Conservation (phyloP, 75 land plant genomes). For the Cupressus sempervirens region DNA sequence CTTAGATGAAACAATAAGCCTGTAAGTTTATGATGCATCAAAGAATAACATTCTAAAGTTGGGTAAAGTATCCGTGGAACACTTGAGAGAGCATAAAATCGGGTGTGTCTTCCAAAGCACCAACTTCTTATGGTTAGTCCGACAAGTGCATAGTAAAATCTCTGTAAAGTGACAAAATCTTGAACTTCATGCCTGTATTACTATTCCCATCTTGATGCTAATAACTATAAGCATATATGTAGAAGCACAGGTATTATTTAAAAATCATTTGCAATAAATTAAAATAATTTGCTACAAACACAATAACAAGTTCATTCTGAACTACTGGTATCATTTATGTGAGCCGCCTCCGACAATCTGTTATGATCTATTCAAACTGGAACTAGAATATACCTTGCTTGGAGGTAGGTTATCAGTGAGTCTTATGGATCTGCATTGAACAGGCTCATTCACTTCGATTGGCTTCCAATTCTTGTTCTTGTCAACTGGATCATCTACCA, state of each 20-base stretch:
- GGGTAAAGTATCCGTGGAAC: neutral
- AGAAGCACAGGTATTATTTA: neutral
- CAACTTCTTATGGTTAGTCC: neutral
- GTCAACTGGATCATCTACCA: conserved; percentile 52
- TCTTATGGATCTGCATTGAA: conserved; percentile 70
- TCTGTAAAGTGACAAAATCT: neutral
- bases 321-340: neutral
- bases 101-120: neutral
- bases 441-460: conserved; percentile 72
- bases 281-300: no score
- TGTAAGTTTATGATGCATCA: neutral
- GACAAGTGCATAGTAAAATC: neutral
- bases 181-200: neutral
- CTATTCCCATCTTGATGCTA: neutral
- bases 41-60: neutral
- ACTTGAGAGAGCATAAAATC: neutral
- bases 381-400: conserved; percentile 45
- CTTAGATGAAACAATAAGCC: neutral
- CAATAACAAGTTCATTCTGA: neutral
- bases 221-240: neutral
- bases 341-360: neutral
- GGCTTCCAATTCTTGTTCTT: conserved; percentile 83
- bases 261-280: neutral
- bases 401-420: conserved; percentile 62
- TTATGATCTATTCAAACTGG: conserved; percentile 3